A percentile compares a stretch with the other conserved stretches of the same genome.
phyloP scores from a whole-genome alignment of 1,139 yeast species.

The Geotrichum aggregatum region DNA sequence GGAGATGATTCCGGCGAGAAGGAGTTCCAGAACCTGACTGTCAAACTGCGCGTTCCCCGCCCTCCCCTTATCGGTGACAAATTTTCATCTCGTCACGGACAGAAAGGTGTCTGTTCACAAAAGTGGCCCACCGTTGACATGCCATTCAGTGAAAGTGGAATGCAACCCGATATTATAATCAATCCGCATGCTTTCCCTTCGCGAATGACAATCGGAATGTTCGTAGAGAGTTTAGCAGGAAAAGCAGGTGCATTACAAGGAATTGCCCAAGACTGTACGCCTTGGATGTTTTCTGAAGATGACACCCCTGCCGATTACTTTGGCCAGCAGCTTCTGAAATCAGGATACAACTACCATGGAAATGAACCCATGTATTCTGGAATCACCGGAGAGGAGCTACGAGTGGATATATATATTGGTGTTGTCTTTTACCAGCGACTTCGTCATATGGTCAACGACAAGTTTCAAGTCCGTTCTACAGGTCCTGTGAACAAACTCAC shows the following conservation, averaged over 20 bases:
- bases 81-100: constrained; percentile 97
- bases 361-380: constrained; percentile 99
- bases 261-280: constrained; percentile 94
- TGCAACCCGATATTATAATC: constrained; percentile 93
- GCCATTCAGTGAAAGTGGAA: constrained; percentile 93
- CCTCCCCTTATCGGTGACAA: constrained; percentile 96
- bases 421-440: constrained; percentile 96
- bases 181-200: constrained; percentile 99
- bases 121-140: constrained; percentile 96
- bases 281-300: constrained; percentile 86
- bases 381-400: constrained; percentile 94
- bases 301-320: constrained; percentile 97
- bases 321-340: constrained; percentile 80
- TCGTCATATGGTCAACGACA: constrained; percentile 99
- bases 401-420: constrained; percentile 94
- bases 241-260: constrained; percentile 98
- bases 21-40: constrained; percentile 80
- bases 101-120: constrained; percentile 98
- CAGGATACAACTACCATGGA: constrained; percentile 97
- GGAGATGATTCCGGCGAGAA: constrained; percentile 77
- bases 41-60: constrained; percentile 88
- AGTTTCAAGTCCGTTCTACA: constrained; percentile 97
- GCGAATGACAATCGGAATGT: constrained; percentile 99
- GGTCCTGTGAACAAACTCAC: constrained; percentile 97
- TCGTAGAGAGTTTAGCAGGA: constrained; percentile 95